Base-by-base conservation (phyloP, 208 protist genomes). In the Vickermania ingenoplastis region DNA sequence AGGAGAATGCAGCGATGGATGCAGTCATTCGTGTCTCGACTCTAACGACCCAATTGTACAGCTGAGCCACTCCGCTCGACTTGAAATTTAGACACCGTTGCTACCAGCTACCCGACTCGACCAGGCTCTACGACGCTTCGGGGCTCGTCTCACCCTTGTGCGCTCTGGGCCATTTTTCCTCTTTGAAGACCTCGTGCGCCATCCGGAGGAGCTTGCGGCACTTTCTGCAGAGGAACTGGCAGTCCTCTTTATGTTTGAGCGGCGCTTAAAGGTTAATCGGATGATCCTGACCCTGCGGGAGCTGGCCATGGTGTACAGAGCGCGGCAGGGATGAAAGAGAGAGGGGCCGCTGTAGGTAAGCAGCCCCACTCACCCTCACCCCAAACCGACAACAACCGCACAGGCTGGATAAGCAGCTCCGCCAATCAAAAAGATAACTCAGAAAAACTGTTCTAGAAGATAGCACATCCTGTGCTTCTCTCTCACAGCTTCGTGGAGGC, bases 201-300 rank as follows among this genome's bases (percentile, higher is more conserved):
- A 67, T 23, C 62, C 75, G 55, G 51, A 7, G 7, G 28, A 57
- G 7, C 52, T 79, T 1, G 73, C 77, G 2, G 65, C 73, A 0
- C 61, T 91, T 17, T 78, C 65, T 1, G 59, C 73, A 17, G 61
- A 72, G 21, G 87, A 94, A 64, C 63, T 91, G 24, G 83, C 82
- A 2, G 52, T 91, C 0, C 70, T 94, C 52, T 94, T 89, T 56
- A 90, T 83, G 48, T 94, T 94, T 64, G 87, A 94, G 71, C 62
- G 82, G 1, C 65, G 70, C 5, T 69, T 94, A 13, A 94, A 94
- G 65, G 83, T 75, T 36, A 91, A 91, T 49, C 83, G 83, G n/a
- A 69, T 94, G 55, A 58, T 94, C 24, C 61, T 94, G 41, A 90
- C 70, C 31, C 65, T 94, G 27, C 71, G 67, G 23, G 83, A 94